Evolutionary conservation across 1,139 yeast genomes (phyloP).

Genomic region (Suhomyces kunorum): DNA sequence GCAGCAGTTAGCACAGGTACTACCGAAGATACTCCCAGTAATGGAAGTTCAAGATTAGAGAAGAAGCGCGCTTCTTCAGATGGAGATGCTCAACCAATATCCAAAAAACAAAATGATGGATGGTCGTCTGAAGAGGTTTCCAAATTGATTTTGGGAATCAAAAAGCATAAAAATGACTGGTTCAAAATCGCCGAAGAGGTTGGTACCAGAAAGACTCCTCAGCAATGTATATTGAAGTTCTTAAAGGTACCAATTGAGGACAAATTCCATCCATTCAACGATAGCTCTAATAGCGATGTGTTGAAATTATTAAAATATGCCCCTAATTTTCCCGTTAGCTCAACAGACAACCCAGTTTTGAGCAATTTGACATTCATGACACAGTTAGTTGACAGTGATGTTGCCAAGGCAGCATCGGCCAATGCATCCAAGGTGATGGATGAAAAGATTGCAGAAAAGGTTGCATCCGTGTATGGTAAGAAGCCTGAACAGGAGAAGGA

Average conservation of each 20-base stretch:
- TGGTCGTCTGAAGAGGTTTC: slow-evolving; percentile 70
- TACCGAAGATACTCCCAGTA: slow-evolving; percentile 1
- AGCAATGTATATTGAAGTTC: slow-evolving; percentile 79
- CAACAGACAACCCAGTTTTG: slow-evolving; percentile 89
- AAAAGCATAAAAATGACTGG: slow-evolving; percentile 70
- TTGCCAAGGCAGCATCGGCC: slow-evolving; percentile 78
- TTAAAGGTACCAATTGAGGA: slow-evolving; percentile 84
- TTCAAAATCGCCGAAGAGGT: slow-evolving; percentile 64
- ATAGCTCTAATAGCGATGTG: slow-evolving; percentile 37
- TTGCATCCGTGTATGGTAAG: slow-evolving; percentile 28
- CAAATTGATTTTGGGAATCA: slow-evolving; percentile 61
- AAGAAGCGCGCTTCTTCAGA: slow-evolving; percentile 13
- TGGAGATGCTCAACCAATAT: slow-evolving; percentile 11
- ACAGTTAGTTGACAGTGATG: slow-evolving; percentile 81
- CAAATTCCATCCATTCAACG: slow-evolving; percentile 41
- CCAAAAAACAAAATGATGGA: slow-evolving; percentile 50
- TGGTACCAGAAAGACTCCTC: slow-evolving; percentile 67
- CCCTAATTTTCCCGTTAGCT: slow-evolving; percentile 78
- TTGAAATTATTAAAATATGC: slow-evolving; percentile 71
- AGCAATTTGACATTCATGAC: slow-evolving; percentile 87
- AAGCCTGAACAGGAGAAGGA: slow-evolving; percentile 7
- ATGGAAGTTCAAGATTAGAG: slow-evolving; percentile 1
- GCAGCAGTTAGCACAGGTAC: slow-evolving; percentile 8
- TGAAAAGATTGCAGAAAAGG: slow-evolving; percentile 43
- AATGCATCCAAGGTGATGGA: slow-evolving; percentile 63